Base-by-base conservation (phyloP, 225 moss, liverwort and hornwort species). In the Climacium dendroides region DNA sequence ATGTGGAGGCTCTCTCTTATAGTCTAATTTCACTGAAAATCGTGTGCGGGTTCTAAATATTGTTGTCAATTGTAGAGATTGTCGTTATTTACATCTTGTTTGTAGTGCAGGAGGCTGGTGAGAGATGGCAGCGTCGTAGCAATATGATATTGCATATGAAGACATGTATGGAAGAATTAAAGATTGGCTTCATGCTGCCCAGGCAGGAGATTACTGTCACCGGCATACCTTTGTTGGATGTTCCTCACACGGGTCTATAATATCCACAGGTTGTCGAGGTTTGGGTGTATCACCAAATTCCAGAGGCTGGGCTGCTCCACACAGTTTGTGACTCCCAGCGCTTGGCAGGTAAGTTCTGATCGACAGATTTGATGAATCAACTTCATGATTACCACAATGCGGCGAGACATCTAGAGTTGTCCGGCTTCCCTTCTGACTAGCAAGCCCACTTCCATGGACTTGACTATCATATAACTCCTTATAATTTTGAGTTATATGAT, bases 101-200 rank as follows among this genome's bases (percentile, higher is more conserved):
- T 85, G 85, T 83, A 89, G 74, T 45, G 87, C 94, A 99, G 99
- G 99, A 99, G 89, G 91, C 93, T 77, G 99, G 99, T 80, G 99
- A 99, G 87, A 91, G 99, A 88, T 97, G 97, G 99, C 99, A 99
- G 77, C 94, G 99, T 85, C 93, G 99, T 75, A 99, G 99, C 91
- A 99, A 99, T 83, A 95, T 99, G 97, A 94, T 99, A 87, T 89
- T 99, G 88, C 96, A 96, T 90, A 94, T 99, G 97, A 99, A 99
- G 91, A 92, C 91, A 23, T 88, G 95, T 62, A 93, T 99, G 83
- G 93, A 97, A 85, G 97, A 99, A 74, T 89, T 99, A 37, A 93
- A 95, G 29, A 99, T 99, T 66, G 94, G 99, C 70, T 99, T 94
- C 78, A 93, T 95, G 91, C 87, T 99, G 69, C 97, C 99, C 41